Base-by-base conservation (phyloP, 2,329 filamentous ascomycete species). In the Colletotrichum sp. region DNA sequence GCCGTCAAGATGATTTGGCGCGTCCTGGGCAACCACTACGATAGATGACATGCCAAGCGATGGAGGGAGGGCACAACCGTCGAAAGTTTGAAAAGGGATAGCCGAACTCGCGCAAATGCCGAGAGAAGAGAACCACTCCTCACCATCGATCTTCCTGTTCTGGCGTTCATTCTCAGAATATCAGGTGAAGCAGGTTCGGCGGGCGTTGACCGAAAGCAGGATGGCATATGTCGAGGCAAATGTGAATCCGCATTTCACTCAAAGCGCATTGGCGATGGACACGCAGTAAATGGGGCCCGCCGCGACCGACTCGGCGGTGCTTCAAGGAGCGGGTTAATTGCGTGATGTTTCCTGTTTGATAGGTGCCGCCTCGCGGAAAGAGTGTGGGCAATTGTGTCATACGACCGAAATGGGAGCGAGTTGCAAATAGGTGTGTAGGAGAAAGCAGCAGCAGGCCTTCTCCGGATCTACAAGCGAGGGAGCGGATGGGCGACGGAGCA, bases 291-390 rank as follows among this genome's bases (percentile, higher is more conserved):
- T 55, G 15, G 70, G 30, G 24, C 52, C 67, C 39, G 44, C 44
- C 49, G 28, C 26, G 68, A 57, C 28, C 57, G 15, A 69, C 30
- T 32, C 65, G 21, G 44, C 28, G 28, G 39, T 70, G 66, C 57
- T 30, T 55, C 71, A 26, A 24, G 34, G 63, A 44, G 63, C 34
- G 36, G 34, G 13, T 21, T 18, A 12, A 9, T 65, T 55, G 57
- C 30, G 44, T 70, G 32, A 32, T 74, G 71, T 71, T 74, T 74
- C 67, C 24, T 71, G 71, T 74, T 71, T 71, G 39, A 39, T 64
- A 34, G 57, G 36, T 44, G 34, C 15, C 36, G 49, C 32, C 28
- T 21, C 12, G 68, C 60, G 9, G 24, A n/a, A 44, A 44, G 39
- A 44, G 39, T 34, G 69, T 39, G 52, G 8, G 24, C 36, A 30